Base-by-base conservation (phyloP, 805 yeast genomes). In the Yarrowia sp. region DNA sequence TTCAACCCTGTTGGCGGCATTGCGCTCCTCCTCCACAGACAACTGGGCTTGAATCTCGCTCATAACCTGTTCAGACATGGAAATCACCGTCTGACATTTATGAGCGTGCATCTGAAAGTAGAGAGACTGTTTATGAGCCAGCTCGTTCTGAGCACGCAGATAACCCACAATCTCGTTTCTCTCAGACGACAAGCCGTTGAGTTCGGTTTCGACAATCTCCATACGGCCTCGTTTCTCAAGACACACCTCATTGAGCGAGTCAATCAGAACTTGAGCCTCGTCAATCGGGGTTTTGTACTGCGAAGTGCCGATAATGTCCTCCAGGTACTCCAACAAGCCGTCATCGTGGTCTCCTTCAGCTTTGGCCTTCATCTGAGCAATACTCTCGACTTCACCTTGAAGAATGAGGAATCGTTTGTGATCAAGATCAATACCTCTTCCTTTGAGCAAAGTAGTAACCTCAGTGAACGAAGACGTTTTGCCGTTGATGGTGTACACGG, bases 381-480 rank as follows among this genome's bases (percentile, higher is more conserved):
- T 95, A 69, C 92, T 88, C 77, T 95, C 99, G 47, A 95, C 99
- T 74, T 95, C 99, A 74, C 99, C 99, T 77, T 95, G 99, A 50
- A 95, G 79, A 73, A 95, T 96, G 70, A 95, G 81, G 71, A 95
- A 95, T 70, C 99, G 81, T 73, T 95, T 95, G 75, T 95, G 99
- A 69, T 92, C 96, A 67, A 95, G 80, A 75, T 95, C 99, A 66
- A 95, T 89, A 5, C 98, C 99, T 73, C 91, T 86, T 15, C 83
- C 86, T 69, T 86, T 86, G 58, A 95, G 79, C 38, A 90, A 77
- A 0, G 78, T 77, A 0, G 97, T 90, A 0, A 95, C 98, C 70
- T 87, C 89, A 0, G 89, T 83, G 72, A 89, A 95, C 36, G 81
- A 82, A 71, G 96, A 88, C 35, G 84, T 82, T 62, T 78, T 83